Percentiles rank a stretch among this genome's conserved stretches.
Conservation (phyloP, 2,329 filamentous ascomycete species). For the Dryadomyces quercus-mongolicae region DNA sequence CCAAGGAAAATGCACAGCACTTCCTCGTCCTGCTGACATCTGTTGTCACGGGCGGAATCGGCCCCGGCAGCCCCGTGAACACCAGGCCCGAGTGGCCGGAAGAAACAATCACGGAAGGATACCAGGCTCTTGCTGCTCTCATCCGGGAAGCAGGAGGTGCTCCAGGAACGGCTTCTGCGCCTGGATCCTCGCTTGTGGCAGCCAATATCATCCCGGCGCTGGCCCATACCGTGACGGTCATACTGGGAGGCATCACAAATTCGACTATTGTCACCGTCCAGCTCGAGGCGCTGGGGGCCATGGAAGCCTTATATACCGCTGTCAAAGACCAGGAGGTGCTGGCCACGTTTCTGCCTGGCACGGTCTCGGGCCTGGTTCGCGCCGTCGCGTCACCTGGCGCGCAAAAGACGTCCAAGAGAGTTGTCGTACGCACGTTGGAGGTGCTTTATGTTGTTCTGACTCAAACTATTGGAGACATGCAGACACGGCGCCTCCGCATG, state of each 20-base stretch:
- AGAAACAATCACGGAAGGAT: constrained; percentile 62
- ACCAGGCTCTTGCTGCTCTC: constrained; percentile 56
- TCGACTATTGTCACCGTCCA: constrained; percentile 57
- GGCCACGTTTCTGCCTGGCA: constrained; percentile 78
- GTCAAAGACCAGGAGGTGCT: constrained; percentile 63
- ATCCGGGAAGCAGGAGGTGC: constrained; percentile 41
- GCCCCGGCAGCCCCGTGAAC: constrained; percentile 21
- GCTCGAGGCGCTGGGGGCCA: constrained; percentile 51
- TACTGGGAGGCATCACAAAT: constrained; percentile 61
- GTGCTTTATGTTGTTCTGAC: constrained; percentile 43
- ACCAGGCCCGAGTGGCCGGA: constrained; percentile 43
- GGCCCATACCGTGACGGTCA: constrained; percentile 69
- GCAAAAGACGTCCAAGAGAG: constrained; percentile 39
- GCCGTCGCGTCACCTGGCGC: constrained; percentile 57
- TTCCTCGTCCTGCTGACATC: constrained; percentile 76
- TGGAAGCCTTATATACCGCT: constrained; percentile 49
- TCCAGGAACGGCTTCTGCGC: constrained; percentile 11
- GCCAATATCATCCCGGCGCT: constrained; percentile 60
- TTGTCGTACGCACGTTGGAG: constrained; percentile 51
- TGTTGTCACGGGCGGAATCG: constrained; percentile 62
- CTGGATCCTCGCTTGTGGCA: constrained; percentile 32
- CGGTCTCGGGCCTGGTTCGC: constrained; percentile 70
- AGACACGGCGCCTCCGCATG: constrained; percentile 31
- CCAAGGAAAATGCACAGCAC: constrained; percentile 65
- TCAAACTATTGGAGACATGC: constrained; percentile 45